phyloP scores from a whole-genome alignment of 1,284 basidiomycete genomes.

The Ustilago curta region DNA sequence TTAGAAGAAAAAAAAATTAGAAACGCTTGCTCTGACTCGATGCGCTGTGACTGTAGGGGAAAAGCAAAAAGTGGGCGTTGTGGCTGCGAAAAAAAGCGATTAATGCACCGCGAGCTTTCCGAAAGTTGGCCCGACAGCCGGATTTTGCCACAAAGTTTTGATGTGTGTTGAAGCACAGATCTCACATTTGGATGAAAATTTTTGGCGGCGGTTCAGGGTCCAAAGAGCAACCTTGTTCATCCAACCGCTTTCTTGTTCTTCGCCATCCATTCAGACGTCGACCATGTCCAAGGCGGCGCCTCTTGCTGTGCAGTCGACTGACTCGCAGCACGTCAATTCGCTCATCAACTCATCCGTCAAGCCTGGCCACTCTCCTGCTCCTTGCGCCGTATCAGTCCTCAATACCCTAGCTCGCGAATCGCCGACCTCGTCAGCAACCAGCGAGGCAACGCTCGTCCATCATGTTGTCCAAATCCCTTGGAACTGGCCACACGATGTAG shows the following conservation, averaged over 20 bases:
- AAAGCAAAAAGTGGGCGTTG: not conserved
- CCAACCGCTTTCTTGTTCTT: not conserved
- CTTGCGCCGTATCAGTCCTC: constrained; percentile 6
- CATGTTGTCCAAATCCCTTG: constrained; percentile 12
- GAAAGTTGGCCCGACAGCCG: constrained; percentile 23
- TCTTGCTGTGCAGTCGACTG: not conserved
- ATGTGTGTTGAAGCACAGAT: not conserved
- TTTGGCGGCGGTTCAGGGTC: constrained; percentile 1
- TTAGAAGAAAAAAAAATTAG: not conserved
- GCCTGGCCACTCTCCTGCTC: constrained; percentile 1
- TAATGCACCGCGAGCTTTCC: not conserved
- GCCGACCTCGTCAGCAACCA: not conserved
- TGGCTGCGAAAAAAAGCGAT: not conserved
- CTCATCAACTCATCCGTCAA: not conserved
- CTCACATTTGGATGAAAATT: not conserved
- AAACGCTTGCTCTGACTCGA: constrained; percentile 27
- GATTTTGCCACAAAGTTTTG: not conserved
- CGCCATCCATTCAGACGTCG: not conserved
- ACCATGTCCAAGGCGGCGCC: constrained; percentile 4
- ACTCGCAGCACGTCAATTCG: constrained; percentile 5
- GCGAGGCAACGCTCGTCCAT: not conserved
- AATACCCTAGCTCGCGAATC: constrained; percentile 15
- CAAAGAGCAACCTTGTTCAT: not conserved
- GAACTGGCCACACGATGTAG: constrained; percentile 34
- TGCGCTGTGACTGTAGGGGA: not conserved